Percentiles rank a stretch among this genome's conserved stretches.
phyloP scores from a whole-genome alignment of 2,329 filamentous ascomycete species.

The Aschersonia sp. region DNA sequence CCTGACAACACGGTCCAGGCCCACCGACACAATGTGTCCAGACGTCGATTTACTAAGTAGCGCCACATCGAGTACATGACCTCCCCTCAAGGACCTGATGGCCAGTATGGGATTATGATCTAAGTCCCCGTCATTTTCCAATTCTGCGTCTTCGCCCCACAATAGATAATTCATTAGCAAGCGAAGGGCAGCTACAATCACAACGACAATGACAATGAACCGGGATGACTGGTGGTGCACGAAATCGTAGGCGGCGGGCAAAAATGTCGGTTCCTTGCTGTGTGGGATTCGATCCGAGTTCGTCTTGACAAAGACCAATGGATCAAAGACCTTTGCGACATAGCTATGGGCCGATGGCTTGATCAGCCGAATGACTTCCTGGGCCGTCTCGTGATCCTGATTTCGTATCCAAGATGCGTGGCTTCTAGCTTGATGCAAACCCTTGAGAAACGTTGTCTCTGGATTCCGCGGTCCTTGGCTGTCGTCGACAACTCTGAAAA shows the following conservation, averaged over 20 bases:
- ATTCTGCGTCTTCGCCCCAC: conserved; percentile 42
- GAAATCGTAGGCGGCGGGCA: conserved; percentile 46
- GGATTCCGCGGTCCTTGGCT: conserved; percentile 14
- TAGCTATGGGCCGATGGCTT: conserved; percentile 60
- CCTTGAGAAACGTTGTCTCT: conserved; percentile 30
- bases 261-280: conserved; percentile 18
- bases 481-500: conserved; percentile 8
- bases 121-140: conserved; percentile 28
- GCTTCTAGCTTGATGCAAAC: conserved; percentile 61
- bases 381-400: conserved; percentile 66
- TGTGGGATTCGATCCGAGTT: conserved; percentile 50
- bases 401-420: conserved; percentile 62
- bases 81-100: conserved; percentile 43
- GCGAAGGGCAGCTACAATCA: conserved; percentile 48
- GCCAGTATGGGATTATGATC: conserved; percentile 36
- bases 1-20: conserved; percentile 53
- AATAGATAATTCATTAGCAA: conserved; percentile 62
- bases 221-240: conserved; percentile 40
- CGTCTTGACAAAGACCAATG: conserved; percentile 56
- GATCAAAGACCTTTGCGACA: conserved; percentile 59
- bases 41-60: conserved; percentile 46
- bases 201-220: conserved; percentile 48
- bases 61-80: conserved; percentile 56
- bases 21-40: conserved; percentile 53
- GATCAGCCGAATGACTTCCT: conserved; percentile 61